phyloP scores from a whole-genome alignment of 768 basidiomycete species.

The Boletus rufocinnamomeus region DNA sequence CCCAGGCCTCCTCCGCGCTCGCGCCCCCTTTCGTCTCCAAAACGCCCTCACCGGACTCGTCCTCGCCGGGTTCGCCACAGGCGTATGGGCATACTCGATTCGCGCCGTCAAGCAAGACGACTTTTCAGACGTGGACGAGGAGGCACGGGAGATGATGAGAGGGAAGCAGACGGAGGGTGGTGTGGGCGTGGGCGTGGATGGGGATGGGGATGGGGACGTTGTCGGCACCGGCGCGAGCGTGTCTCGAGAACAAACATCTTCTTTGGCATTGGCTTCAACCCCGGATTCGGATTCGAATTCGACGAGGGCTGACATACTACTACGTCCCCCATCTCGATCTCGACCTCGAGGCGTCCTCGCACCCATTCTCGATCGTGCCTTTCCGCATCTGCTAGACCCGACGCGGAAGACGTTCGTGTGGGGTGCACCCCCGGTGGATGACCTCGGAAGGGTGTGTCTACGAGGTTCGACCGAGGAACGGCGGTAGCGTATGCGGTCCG shows the following conservation, averaged over 20 bases:
- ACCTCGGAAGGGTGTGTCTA: constrained; percentile 47
- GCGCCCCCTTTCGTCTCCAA: constrained; percentile 75
- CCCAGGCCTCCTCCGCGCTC: constrained; percentile 82
- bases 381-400: constrained; percentile 60
- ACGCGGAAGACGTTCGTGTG: constrained; percentile 63
- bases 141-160: constrained; percentile 58
- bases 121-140: constrained; percentile 84
- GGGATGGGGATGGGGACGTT: not conserved
- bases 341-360: constrained; percentile 47
- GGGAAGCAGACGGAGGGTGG: not conserved
- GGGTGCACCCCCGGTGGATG: constrained; percentile 72
- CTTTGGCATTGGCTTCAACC: no score
- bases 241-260: not conserved
- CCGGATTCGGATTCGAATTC: not conserved
- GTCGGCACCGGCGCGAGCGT: not conserved
- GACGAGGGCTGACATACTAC: not conserved
- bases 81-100: constrained; percentile 92
- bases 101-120: constrained; percentile 92
- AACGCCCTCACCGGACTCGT: constrained; percentile 79
- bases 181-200: not conserved
- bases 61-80: constrained; percentile 72
- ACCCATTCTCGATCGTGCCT: constrained; percentile 43
- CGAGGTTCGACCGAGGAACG: constrained; percentile 3
- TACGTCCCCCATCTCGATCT: constrained; percentile 3
- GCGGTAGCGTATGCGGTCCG: not conserved